These are phyloP conservation scores for Pestalotiopsis sp. DNA, from an alignment of 2,329 filamentous ascomycete genomes.

Conservation along the genomic window DNA sequence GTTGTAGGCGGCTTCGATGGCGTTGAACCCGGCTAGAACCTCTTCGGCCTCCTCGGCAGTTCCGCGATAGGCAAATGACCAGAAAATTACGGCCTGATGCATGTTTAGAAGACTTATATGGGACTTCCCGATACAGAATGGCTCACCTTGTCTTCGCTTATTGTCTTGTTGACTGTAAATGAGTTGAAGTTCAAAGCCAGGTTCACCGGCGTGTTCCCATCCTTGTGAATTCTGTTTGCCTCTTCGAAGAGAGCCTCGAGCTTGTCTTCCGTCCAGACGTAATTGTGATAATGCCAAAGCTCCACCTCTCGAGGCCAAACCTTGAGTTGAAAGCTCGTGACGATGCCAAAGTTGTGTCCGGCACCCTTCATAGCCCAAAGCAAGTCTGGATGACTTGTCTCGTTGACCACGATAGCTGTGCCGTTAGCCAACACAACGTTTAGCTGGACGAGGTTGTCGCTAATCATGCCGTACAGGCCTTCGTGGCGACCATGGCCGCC, in stretches of 20 bases:
- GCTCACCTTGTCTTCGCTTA: not conserved
- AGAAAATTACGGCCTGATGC: not conserved
- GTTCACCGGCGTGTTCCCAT: not conserved
- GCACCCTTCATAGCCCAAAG: constrained; percentile 45
- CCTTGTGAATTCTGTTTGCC: constrained; percentile 16
- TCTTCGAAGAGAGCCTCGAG: constrained; percentile 23
- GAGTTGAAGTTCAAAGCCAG: not conserved
- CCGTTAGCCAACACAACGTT: constrained; percentile 41
- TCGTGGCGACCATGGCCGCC: constrained; percentile 16
- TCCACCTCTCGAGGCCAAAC: constrained; percentile 19
- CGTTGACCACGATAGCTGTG: constrained; percentile 38
- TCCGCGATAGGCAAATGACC: not conserved
- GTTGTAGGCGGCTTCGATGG: not conserved
- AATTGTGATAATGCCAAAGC: constrained; percentile 27
- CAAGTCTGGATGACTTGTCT: constrained; percentile 42
- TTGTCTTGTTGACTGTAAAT: constrained; percentile 10
- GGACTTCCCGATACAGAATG: not conserved
- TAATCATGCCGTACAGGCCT: constrained; percentile 13
- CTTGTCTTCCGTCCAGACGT: constrained; percentile 22
- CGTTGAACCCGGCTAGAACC: not conserved
- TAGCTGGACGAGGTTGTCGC: constrained; percentile 11
- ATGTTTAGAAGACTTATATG: not conserved
- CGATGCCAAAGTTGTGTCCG: constrained; percentile 46
- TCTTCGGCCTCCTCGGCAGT: not conserved
- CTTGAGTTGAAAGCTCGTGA: constrained; percentile 39